Percentiles rank a stretch among this genome's conserved stretches.
Conservation (phyloP, 805 yeast genomes). For the Kazachstania africana region DNA sequence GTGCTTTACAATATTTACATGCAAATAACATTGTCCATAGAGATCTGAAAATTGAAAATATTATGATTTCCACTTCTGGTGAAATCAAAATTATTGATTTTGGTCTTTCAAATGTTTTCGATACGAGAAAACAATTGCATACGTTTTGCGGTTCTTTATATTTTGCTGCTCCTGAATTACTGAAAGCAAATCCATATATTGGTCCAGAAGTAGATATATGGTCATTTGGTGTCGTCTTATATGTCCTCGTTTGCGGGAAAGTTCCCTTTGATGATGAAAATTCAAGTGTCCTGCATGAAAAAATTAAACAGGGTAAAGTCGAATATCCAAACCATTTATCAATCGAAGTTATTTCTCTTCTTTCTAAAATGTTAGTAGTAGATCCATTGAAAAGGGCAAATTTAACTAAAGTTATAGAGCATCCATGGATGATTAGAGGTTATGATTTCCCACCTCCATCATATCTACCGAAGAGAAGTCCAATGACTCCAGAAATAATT, state of each 20-base stretch:
- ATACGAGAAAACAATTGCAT: constrained; percentile 58
- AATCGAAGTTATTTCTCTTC: constrained; percentile 64
- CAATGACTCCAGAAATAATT: constrained; percentile 34
- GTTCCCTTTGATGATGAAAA: constrained; percentile 96
- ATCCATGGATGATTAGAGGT: constrained; percentile 93
- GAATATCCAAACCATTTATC: constrained; percentile 82
- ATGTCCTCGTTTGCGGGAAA: constrained; percentile 92
- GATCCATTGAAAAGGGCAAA: constrained; percentile 74
- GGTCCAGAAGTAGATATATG: constrained; percentile 98
- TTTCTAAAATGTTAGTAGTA: constrained; percentile 85
- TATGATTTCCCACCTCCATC: constrained; percentile 58
- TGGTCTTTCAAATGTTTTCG: constrained; percentile 82
- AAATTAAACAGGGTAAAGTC: constrained; percentile 83
- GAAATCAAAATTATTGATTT: constrained; percentile 93
- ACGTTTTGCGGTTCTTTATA: constrained; percentile 96
- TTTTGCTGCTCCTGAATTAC: constrained; percentile 95
- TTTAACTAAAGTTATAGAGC: constrained; percentile 64
- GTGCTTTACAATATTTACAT: constrained; percentile 90
- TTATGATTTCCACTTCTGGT: constrained; percentile 86
- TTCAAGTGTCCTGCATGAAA: constrained; percentile 83
- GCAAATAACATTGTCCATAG: constrained; percentile 92
- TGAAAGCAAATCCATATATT: constrained; percentile 81
- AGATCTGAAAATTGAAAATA: constrained; percentile 91
- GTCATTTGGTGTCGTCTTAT: constrained; percentile 95
- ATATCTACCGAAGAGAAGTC: constrained; percentile 67